phyloP scores from a whole-genome alignment of 1,284 basidiomycete genomes.

The Kwoniella shivajii region DNA sequence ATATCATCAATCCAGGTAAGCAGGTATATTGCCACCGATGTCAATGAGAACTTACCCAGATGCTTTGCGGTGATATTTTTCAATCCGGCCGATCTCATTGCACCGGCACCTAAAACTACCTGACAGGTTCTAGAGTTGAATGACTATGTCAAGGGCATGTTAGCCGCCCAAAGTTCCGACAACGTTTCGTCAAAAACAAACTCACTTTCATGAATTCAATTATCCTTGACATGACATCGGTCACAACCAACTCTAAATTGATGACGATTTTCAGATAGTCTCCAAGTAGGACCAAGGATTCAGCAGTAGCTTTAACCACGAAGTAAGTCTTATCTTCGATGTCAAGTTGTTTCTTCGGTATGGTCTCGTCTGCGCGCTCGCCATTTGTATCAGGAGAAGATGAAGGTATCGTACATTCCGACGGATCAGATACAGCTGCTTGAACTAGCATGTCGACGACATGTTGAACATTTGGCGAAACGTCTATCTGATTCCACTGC shows the following conservation, averaged over 20 bases:
- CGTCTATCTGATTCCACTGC: slow-evolving; percentile 68
- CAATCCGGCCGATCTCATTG: slow-evolving; percentile 94
- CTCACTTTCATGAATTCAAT: slow-evolving; percentile 87
- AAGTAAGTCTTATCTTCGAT: slow-evolving; percentile 84
- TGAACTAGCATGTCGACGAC: slow-evolving; percentile 75
- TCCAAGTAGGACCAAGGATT: slow-evolving; percentile 71
- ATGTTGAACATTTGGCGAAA: slow-evolving; percentile 67
- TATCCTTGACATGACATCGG: slow-evolving; percentile 88
- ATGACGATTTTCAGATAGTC: slow-evolving; percentile 89
- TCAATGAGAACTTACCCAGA: slow-evolving; percentile 63
- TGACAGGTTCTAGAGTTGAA: slow-evolving; percentile 99
- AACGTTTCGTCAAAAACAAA: not conserved
- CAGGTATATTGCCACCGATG: not conserved
- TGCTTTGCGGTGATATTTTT: slow-evolving; percentile 99
- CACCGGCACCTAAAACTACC: slow-evolving; percentile 94
- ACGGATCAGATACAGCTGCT: slow-evolving; percentile 77
- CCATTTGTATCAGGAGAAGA: slow-evolving; percentile 18
- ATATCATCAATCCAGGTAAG: not conserved
- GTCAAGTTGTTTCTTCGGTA: slow-evolving; percentile 67
- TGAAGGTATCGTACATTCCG: slow-evolving; percentile 62
- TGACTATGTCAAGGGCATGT: slow-evolving; percentile 54
- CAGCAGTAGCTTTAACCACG: slow-evolving; percentile 80
- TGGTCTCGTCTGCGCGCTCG: slow-evolving; percentile 2
- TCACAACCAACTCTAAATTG: slow-evolving; percentile 84
- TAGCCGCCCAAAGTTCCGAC: not conserved